Conservation (phyloP, 345 rosid species). For the Sapria himalayana region DNA sequence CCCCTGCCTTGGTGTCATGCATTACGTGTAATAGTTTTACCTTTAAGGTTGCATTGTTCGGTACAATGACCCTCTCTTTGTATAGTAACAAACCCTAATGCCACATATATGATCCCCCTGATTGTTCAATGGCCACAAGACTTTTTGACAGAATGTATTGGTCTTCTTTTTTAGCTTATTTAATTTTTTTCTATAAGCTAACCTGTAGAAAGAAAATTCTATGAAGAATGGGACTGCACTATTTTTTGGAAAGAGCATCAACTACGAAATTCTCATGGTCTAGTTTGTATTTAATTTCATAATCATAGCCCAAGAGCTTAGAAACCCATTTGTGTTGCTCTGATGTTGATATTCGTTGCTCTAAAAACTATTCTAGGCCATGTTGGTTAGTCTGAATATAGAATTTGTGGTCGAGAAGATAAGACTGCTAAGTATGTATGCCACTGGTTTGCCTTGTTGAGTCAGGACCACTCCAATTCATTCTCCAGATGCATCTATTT, state of each 20-base stretch:
- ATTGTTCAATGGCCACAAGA: not conserved
- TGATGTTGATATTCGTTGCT: too few relatives aligned
- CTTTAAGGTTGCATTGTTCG: not conserved
- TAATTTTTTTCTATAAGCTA: too few relatives aligned
- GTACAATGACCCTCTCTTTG: not conserved
- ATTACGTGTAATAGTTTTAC: not conserved
- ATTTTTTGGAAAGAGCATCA: not conserved
- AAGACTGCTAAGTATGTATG: too few relatives aligned
- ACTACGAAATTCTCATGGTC: not conserved
- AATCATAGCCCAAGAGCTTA: too few relatives aligned
- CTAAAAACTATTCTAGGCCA: too few relatives aligned
- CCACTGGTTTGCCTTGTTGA: too few relatives aligned
- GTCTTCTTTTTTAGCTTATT: not conserved
- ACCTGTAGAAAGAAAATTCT: not conserved
- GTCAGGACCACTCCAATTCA: too few relatives aligned
- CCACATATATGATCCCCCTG: slow-evolving; percentile 1
- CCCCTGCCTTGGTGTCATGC: too few relatives aligned
- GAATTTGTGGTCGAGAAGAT: too few relatives aligned
- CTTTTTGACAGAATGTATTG: slow-evolving; percentile 1
- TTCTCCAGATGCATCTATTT: too few relatives aligned
- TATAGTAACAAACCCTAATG: not conserved
- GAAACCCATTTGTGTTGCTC: not conserved
- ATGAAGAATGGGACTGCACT: not conserved
- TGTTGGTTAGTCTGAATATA: too few relatives aligned
- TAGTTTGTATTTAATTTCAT: not conserved